These are phyloP conservation scores for Populus ilicifolia DNA, from an alignment of 345 rosid species.

Conservation along the genomic window DNA sequence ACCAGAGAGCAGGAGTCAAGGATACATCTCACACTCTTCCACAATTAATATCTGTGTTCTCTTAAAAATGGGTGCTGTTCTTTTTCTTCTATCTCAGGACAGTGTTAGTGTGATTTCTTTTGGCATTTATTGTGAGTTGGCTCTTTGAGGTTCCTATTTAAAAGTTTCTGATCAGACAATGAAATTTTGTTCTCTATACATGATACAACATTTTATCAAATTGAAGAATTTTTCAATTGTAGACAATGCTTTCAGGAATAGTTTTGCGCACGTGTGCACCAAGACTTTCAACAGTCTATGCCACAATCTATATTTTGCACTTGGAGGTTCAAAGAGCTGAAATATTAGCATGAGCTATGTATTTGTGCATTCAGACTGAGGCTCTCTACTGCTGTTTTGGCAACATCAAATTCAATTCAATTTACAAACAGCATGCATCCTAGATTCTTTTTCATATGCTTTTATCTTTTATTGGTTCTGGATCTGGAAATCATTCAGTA, in stretches of 20 bases:
- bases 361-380: too few species aligned
- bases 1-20: background rate
- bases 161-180: background rate
- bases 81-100: background rate
- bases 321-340: too few species aligned
- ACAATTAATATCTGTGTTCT: background rate
- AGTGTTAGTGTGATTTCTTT: background rate
- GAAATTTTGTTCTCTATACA: background rate
- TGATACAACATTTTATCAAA: background rate
- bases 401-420: too few species aligned
- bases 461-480: background rate
- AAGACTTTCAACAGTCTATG: too few species aligned
- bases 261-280: too few species aligned
- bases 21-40: background rate
- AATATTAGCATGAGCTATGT: too few species aligned
- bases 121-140: background rate
- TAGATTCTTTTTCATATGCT: background rate
- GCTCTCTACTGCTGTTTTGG: too few species aligned
- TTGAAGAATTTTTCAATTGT: background rate
- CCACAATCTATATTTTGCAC: too few species aligned
- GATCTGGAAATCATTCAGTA: background rate
- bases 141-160: background rate
- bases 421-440: background rate
- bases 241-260: background rate
- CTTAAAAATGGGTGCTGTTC: background rate